Conservation (phyloP, 139 green algal species). For the Coelastrella sp. region DNA sequence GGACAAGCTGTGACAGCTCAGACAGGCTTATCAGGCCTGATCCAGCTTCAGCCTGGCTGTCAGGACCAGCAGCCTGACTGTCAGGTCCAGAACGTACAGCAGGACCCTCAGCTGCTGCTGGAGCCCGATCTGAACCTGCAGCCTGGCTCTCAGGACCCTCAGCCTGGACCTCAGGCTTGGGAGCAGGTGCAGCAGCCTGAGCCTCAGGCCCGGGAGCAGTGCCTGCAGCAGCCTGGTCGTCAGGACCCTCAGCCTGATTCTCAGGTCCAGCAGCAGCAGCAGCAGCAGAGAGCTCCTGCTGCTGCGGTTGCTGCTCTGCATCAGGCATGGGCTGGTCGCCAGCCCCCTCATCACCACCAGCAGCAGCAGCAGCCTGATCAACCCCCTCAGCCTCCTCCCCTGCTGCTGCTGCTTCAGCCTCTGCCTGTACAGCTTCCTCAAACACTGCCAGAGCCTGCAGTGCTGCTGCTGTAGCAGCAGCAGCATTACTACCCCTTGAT, state of each 20-base stretch:
- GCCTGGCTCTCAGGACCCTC: not conserved
- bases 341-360: not conserved
- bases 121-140: not conserved
- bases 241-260: not conserved
- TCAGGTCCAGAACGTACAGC: not conserved
- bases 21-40: constrained; percentile 44
- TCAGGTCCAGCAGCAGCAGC: constrained; percentile 28
- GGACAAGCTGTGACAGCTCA: constrained; percentile 65
- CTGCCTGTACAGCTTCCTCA: not conserved
- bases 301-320: constrained; percentile 1
- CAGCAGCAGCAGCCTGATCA: not conserved
- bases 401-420: not conserved
- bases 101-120: not conserved
- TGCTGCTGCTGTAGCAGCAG: constrained; percentile 23
- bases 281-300: constrained; percentile 1
- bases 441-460: constrained; percentile 6
- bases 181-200: not conserved
- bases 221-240: not conserved
- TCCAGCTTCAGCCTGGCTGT: constrained; percentile 49
- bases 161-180: constrained; percentile 8
- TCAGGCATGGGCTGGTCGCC: not conserved
- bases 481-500: constrained; percentile 1
- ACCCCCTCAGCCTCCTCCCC: not conserved
- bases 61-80: not conserved
- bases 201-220: not conserved